A percentile compares a stretch with the other conserved stretches of the same genome.
phyloP scores from a whole-genome alignment of 495 filamentous ascomycete genomes.

The Beverwykella pulmonaria region DNA sequence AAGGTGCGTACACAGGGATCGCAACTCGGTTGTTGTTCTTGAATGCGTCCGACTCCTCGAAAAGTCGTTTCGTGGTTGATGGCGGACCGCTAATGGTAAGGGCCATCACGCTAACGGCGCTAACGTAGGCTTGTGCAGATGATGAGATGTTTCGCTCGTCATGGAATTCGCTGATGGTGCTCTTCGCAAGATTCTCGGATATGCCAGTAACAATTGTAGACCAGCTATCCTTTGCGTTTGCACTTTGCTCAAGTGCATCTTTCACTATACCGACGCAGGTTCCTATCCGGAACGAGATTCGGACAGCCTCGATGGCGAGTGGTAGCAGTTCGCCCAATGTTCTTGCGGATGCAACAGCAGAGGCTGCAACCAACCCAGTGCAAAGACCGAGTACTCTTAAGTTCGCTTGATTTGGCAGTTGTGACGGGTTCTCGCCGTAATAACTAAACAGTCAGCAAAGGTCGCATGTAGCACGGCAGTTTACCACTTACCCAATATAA shows the following conservation, averaged over 20 bases:
- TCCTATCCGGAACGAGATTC: slow-evolving; percentile 74
- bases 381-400: slow-evolving; percentile 66
- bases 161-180: slow-evolving; percentile 57
- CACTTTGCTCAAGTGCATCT: slow-evolving; percentile 53
- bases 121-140: slow-evolving; percentile 70
- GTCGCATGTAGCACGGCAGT: slow-evolving; percentile 13
- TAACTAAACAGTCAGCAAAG: slow-evolving; percentile 51
- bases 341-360: slow-evolving; percentile 68
- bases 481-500: slow-evolving; percentile 69
- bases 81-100: slow-evolving; percentile 83
- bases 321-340: slow-evolving; percentile 70
- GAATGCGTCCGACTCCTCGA: slow-evolving; percentile 55
- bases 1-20: slow-evolving; percentile 78
- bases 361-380: slow-evolving; percentile 71
- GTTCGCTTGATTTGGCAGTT: slow-evolving; percentile 47
- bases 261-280: slow-evolving; percentile 58
- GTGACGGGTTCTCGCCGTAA: slow-evolving; percentile 55
- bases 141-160: slow-evolving; percentile 59
- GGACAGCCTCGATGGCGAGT: slow-evolving; percentile 68
- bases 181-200: slow-evolving; percentile 50
- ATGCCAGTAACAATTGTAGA: slow-evolving; percentile 56
- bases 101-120: slow-evolving; percentile 68
- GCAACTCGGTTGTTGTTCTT: slow-evolving; percentile 59
- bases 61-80: slow-evolving; percentile 59
- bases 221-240: slow-evolving; percentile 58